Evolutionary conservation across 805 yeast species (phyloP), one percentile per base, ranked within the genome.

Genomic region (Cyberlindnera amylophila): DNA sequence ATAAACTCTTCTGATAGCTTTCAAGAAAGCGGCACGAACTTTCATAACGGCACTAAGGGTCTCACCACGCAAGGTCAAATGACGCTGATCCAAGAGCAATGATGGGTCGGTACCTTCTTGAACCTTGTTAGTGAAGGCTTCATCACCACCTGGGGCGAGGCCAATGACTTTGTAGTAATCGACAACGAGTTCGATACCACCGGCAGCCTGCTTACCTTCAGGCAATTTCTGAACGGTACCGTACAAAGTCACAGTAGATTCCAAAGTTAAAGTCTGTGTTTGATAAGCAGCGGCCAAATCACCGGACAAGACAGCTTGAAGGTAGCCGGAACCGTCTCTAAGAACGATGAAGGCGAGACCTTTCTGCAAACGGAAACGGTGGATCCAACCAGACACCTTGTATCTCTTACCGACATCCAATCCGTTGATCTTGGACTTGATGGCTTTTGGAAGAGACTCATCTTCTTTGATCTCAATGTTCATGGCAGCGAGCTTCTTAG

Each of bases 181-280:
- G 42, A 82, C 97, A 48, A 75, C 74, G 56, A 95, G 76, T 70
- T 93, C 99, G 51, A 91, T 95, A 48, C 96, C 96, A 50, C 98
- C 98, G 45, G 97, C 96, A 9, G 99, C 99, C 52, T 84, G 72
- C 66, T 93, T 90, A 50, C 99, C 99, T 64, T 88, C 97, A 44
- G 98, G 98, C 37, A 95, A 73, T 57, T 83, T 78, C 64, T 77
- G 75, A 48, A 93, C 72, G 21, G 78, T 77, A 67, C 99, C 99
- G 62, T 76, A 85, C 45, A 93, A 67, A 38, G 81, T 63, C 26
- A 95, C 74, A 13, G 96, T 82, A 14, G 96, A 75, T 71, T 93
- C 99, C 54, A 91, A 68, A 10, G 99, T 91, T 61, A 95, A 75
- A 45, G 82, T 84, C 55, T 75, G 70, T 34, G 98, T 90, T 65